Evolutionary conservation across 306 rosid genomes (phyloP).

Genomic region (Cicer pinnatifidum): DNA sequence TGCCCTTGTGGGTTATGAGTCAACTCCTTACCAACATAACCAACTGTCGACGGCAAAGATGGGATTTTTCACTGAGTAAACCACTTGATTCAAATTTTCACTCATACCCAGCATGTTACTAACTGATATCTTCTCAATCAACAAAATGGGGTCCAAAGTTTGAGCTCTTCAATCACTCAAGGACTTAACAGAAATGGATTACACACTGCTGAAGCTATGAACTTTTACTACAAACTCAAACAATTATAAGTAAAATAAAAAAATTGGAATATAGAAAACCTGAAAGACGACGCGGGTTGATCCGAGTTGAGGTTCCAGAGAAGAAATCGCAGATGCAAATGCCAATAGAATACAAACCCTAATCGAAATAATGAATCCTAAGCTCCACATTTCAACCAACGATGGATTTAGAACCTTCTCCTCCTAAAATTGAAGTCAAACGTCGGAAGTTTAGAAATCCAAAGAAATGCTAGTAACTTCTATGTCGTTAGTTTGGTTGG

Average conservation of each 20-base stretch:
- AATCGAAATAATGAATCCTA: slow-evolving; percentile 39
- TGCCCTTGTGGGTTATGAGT: too few species aligned
- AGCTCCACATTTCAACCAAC: slow-evolving; percentile 50
- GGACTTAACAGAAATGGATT: not conserved
- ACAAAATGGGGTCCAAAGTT: slow-evolving; percentile 20
- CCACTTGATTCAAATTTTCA: slow-evolving; percentile 25
- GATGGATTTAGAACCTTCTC: slow-evolving; percentile 37
- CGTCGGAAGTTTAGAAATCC: slow-evolving; percentile 14
- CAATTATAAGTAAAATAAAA: not conserved
- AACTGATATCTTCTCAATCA: not conserved
- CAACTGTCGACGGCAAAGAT: too few species aligned
- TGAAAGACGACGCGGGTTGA: slow-evolving; percentile 84
- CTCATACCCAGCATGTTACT: slow-evolving; percentile 27
- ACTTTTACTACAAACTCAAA: slow-evolving; percentile 30
- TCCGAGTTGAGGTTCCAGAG: slow-evolving; percentile 63
- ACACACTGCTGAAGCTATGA: slow-evolving; percentile 26
- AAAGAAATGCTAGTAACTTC: too few species aligned
- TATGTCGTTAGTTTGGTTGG: too few species aligned
- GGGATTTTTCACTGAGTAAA: slow-evolving; percentile 12
- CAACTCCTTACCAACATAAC: too few species aligned
- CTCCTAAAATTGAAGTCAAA: slow-evolving; percentile 43
- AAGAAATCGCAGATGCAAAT: slow-evolving; percentile 38
- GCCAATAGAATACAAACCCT: slow-evolving; percentile 42
- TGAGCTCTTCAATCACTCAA: slow-evolving; percentile 29
- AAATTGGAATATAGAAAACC: slow-evolving; percentile 48